A percentile compares a stretch with the other conserved stretches of the same genome.
phyloP scores from a whole-genome alignment of 164 flowering plant species.

The Platanus orientalis region DNA sequence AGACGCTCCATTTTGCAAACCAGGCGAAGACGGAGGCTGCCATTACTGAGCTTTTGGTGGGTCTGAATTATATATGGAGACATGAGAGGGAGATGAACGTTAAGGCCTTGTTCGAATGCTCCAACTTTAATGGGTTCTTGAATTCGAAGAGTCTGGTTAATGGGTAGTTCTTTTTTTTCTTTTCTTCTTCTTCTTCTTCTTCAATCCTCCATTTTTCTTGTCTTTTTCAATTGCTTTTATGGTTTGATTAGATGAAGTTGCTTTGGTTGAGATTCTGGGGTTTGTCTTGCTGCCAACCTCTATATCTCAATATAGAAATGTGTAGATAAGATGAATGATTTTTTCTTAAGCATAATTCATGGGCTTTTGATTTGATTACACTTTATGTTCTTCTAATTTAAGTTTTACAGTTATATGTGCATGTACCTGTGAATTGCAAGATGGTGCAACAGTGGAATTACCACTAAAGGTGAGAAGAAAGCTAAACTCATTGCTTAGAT shows the following conservation, averaged over 20 bases:
- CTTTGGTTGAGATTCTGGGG: slow-evolving; percentile 23
- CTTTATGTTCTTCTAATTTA: not conserved
- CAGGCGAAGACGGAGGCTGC: slow-evolving; percentile 89
- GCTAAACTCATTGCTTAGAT: too few species aligned
- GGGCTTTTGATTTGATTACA: not conserved
- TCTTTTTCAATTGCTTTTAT: not conserved
- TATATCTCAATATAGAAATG: slow-evolving; percentile 24
- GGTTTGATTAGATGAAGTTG: slow-evolving; percentile 13
- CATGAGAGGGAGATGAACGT: slow-evolving; percentile 91
- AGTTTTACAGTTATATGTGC: not conserved
- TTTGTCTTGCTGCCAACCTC: slow-evolving; percentile 25
- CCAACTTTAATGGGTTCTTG: slow-evolving; percentile 35
- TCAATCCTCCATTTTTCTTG: not conserved
- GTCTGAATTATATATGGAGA: slow-evolving; percentile 93
- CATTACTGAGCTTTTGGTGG: slow-evolving; percentile 87
- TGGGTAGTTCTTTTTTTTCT: slow-evolving; percentile 8
- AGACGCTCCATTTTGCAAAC: slow-evolving; percentile 78
- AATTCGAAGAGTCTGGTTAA: slow-evolving; percentile 21
- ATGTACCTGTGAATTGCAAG: not conserved
- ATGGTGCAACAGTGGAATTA: not conserved
- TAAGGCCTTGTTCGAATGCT: slow-evolving; percentile 64
- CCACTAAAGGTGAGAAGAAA: too few species aligned
- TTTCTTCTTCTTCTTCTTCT: slow-evolving; percentile 6
- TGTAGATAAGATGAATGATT: slow-evolving; percentile 24
- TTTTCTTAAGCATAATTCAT: not conserved